Conservation (phyloP, 768 basidiomycete genomes). For the Dentipellis fragilis region DNA sequence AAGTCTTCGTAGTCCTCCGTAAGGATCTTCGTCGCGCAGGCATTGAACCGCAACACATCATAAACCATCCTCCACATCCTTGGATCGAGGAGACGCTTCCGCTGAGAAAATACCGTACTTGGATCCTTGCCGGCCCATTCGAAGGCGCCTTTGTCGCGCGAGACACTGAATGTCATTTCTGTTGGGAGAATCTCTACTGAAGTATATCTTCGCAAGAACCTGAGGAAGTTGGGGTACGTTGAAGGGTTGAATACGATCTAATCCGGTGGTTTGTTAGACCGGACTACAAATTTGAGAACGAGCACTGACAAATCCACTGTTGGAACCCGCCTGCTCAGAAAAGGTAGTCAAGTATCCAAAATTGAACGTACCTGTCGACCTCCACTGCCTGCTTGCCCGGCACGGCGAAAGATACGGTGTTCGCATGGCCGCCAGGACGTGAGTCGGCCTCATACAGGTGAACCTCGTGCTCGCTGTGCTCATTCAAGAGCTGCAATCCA, state of each 20-base stretch:
- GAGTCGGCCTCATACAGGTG: slow-evolving; percentile 63
- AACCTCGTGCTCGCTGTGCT: slow-evolving; percentile 64
- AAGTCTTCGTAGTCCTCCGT: slow-evolving; percentile 17
- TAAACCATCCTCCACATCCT: slow-evolving; percentile 66
- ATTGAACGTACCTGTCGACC: slow-evolving; percentile 57
- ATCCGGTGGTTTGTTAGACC: background rate
- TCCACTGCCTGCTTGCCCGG: slow-evolving; percentile 31
- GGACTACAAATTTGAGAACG: background rate
- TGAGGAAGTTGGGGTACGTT: slow-evolving; percentile 73
- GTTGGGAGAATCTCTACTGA: slow-evolving; percentile 44
- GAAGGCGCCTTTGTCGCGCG: slow-evolving; percentile 55
- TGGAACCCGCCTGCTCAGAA: background rate
- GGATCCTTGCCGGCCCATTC: slow-evolving; percentile 72
- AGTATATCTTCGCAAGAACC: slow-evolving; percentile 45
- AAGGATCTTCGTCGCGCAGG: slow-evolving; percentile 46
- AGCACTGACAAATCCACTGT: slow-evolving; percentile 46
- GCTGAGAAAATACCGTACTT: slow-evolving; percentile 57
- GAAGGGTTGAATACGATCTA: slow-evolving; percentile 71
- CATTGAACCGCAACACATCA: slow-evolving; percentile 65
- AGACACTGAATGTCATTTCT: slow-evolving; percentile 73
- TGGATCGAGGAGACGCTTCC: slow-evolving; percentile 47
- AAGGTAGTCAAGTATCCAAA: background rate
- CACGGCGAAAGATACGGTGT: slow-evolving; percentile 50
- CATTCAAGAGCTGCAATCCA: slow-evolving; percentile 48
- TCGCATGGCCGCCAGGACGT: slow-evolving; percentile 67